These are phyloP conservation scores for Tolypocladium tropicale DNA, from an alignment of 2,329 filamentous ascomycete genomes.

Conservation along the genomic window DNA sequence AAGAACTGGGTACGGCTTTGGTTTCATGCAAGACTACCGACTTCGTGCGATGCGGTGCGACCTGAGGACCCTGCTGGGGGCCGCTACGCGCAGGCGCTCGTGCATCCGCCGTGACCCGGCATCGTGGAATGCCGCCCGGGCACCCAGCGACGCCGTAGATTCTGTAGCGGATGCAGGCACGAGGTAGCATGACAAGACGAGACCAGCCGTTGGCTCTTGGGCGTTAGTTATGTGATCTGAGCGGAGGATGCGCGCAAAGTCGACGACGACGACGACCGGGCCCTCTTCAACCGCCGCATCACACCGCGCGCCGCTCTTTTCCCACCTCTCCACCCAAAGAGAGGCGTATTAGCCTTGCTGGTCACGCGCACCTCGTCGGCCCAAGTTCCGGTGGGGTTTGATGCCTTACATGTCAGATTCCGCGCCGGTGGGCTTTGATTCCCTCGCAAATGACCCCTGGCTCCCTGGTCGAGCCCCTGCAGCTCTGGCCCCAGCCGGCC, in stretches of 20 bases:
- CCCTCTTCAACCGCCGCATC: no score
- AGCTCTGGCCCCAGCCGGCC: background rate
- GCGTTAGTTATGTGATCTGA: background rate
- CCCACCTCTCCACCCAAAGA: background rate
- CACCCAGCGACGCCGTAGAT: background rate
- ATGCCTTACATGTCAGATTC: background rate
- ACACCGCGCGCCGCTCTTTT: background rate
- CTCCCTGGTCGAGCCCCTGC: background rate
- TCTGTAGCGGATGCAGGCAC: constrained; percentile 2
- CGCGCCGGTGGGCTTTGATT: no score
- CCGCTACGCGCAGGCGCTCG: background rate
- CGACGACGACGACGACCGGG: no score
- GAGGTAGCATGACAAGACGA: background rate
- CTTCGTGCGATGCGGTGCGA: background rate
- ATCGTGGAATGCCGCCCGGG: background rate
- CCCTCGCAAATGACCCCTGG: background rate
- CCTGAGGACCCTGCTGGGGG: background rate
- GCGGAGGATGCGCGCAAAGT: background rate
- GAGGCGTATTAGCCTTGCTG: background rate
- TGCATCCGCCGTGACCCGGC: background rate
- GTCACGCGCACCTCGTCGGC: background rate
- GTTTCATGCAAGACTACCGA: background rate
- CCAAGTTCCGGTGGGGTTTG: background rate
- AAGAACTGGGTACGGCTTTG: no score
- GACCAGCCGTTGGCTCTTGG: background rate